Percentiles rank a stretch among this genome's conserved stretches.
These are phyloP conservation scores for Ophiostoma fasciatum DNA, from an alignment of 2,329 filamentous ascomycete species.

Conservation along the genomic window DNA sequence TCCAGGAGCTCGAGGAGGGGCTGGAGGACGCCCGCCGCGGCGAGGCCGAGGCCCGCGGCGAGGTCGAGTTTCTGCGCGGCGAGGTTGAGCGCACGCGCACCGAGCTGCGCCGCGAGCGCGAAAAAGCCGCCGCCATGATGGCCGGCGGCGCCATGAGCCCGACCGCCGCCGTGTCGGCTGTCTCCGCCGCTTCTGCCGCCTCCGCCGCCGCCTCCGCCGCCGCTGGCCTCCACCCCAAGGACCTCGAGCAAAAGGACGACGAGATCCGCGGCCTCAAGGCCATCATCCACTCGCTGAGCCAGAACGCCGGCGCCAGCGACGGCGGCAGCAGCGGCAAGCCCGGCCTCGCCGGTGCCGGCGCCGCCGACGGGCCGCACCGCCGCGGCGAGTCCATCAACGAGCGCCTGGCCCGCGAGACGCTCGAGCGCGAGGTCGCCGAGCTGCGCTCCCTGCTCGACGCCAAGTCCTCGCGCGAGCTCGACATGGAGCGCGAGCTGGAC, in stretches of 20 bases:
- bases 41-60: conserved; percentile 86
- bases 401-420: conserved; percentile 46
- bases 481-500: conserved; percentile 72
- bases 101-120: conserved; percentile 75
- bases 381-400: conserved; percentile 38
- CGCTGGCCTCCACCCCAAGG: conserved; percentile 43
- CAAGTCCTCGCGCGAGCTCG: conserved; percentile 63
- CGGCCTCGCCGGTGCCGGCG: not conserved
- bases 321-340: not conserved
- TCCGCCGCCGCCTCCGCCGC: conserved; percentile 24
- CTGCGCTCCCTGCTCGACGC: conserved; percentile 57
- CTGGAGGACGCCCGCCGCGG: conserved; percentile 87
- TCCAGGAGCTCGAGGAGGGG: conserved; percentile 92
- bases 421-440: conserved; percentile 70
- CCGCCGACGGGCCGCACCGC: conserved; percentile 22
- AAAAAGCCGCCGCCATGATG: conserved; percentile 51
- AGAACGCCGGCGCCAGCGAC: conserved; percentile 40
- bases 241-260: conserved; percentile 87
- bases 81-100: conserved; percentile 86
- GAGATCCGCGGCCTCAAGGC: conserved; percentile 95
- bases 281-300: conserved; percentile 89
- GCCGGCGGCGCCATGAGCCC: conserved; percentile 20
- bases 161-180: not conserved
- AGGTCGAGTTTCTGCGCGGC: conserved; percentile 88
- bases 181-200: conserved; percentile 8